These are phyloP conservation scores for Solanum microdontum DNA, from an alignment of 257 asterid genomes.

Conservation along the genomic window DNA sequence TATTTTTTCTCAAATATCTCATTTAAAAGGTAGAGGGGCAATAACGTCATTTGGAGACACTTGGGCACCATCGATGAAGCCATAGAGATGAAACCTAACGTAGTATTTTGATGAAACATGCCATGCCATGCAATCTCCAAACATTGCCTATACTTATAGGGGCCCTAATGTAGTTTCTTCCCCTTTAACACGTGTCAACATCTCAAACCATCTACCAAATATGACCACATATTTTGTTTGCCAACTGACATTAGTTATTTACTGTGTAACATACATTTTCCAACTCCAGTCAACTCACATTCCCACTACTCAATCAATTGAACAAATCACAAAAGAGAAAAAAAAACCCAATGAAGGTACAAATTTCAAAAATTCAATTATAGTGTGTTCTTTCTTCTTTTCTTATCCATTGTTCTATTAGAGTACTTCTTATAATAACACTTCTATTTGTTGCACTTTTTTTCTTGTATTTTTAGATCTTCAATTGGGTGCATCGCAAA, in stretches of 20 bases:
- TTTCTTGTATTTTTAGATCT: constrained; percentile 32
- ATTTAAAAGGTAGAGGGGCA: background rate
- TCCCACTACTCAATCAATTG: background rate
- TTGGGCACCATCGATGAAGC: background rate
- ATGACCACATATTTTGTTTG: background rate
- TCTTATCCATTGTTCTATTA: background rate
- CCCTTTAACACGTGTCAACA: background rate
- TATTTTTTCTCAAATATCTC: background rate
- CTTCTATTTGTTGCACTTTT: background rate
- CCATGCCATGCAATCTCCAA: background rate
- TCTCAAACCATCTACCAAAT: background rate
- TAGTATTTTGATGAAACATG: background rate
- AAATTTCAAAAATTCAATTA: too few species aligned
- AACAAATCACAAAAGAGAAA: background rate
- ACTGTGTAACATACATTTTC: constrained; percentile 1
- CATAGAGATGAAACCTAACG: background rate
- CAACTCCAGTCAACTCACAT: constrained; percentile 17
- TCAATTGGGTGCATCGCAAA: constrained; percentile 78
- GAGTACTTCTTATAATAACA: background rate
- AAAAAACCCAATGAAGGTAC: constrained; percentile 26
- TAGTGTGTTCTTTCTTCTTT: background rate
- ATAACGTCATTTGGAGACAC: background rate
- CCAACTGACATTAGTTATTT: background rate
- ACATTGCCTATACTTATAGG: background rate
- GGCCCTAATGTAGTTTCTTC: background rate